phyloP scores from a whole-genome alignment of 2,329 filamentous ascomycete species.

The Alternaria dauci region DNA sequence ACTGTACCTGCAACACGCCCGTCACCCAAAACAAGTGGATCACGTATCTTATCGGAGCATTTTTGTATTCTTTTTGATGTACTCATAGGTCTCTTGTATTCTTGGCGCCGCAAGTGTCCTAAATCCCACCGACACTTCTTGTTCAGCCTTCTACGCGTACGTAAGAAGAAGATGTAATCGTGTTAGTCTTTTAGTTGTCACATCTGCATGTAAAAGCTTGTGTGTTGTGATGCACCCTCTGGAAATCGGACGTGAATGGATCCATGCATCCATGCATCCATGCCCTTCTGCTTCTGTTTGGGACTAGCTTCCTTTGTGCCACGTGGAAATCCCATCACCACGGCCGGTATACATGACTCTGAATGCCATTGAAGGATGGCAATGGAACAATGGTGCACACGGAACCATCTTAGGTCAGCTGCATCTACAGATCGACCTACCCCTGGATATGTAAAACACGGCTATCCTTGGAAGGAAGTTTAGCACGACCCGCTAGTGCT shows the following conservation, averaged over 20 bases:
- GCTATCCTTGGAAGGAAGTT: constrained; percentile 1
- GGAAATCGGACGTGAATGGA: neutral
- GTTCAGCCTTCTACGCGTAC: neutral
- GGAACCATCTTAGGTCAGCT: neutral
- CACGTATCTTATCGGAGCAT: neutral
- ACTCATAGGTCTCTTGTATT: neutral
- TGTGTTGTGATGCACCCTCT: neutral
- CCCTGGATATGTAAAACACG: constrained; percentile 3
- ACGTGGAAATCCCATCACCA: neutral
- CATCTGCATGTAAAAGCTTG: neutral
- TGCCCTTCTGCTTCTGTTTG: neutral
- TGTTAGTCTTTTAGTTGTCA: neutral
- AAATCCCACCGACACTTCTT: neutral
- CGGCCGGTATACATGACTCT: neutral
- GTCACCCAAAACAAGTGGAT: neutral
- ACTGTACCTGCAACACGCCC: neutral
- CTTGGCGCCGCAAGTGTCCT: neutral
- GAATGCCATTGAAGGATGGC: neutral
- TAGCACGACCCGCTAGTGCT: constrained; percentile 2
- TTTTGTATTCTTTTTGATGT: neutral
- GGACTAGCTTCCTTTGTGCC: neutral
- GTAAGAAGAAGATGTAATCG: neutral
- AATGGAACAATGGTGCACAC: neutral
- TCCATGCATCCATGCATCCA: too few relatives aligned
- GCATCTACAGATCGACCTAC: constrained; percentile 4